These are phyloP conservation scores for Penicillium simplicissimum DNA, from an alignment of 495 filamentous ascomycete species.

Conservation along the genomic window DNA sequence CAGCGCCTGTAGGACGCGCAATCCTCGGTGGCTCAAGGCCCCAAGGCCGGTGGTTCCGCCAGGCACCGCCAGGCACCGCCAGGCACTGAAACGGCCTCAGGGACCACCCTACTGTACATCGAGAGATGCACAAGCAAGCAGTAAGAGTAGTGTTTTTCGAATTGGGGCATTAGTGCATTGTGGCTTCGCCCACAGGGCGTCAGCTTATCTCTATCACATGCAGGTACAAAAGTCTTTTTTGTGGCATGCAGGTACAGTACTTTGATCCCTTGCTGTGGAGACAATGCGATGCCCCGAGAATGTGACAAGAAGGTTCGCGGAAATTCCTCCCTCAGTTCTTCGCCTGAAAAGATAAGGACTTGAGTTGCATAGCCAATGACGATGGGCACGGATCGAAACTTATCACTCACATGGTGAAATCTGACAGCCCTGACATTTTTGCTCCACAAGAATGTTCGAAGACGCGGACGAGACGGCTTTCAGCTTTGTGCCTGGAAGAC, in stretches of 20 bases:
- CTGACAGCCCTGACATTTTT: conserved; percentile 2
- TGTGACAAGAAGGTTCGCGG: conserved; percentile 16
- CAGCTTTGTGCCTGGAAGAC: neutral
- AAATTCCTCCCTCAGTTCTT: conserved; percentile 19
- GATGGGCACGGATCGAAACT: neutral
- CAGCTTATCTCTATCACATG: conserved; percentile 7
- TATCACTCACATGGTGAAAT: neutral
- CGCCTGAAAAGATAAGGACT: neutral
- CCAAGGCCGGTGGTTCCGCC: conserved; percentile 5
- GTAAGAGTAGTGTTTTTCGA: neutral
- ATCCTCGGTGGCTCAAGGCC: conserved; percentile 24
- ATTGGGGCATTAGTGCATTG: neutral
- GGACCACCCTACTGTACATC: conserved; percentile 10
- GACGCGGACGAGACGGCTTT: neutral
- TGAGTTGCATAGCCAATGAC: neutral
- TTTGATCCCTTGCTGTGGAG: conserved; percentile 9
- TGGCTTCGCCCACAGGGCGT: neutral
- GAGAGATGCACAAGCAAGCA: neutral
- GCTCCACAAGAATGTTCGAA: neutral
- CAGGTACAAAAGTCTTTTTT: conserved; percentile 12
- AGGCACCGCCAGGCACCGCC: conserved; percentile 3
- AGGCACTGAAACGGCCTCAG: neutral
- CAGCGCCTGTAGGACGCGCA: conserved; percentile 23
- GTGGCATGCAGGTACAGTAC: conserved; percentile 1
- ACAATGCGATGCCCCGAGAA: conserved; percentile 12